Percentiles rank a stretch among this genome's conserved stretches.
Evolutionary conservation across 257 asterid genomes (phyloP).

Genomic region (Rehmannia glutinosa): DNA sequence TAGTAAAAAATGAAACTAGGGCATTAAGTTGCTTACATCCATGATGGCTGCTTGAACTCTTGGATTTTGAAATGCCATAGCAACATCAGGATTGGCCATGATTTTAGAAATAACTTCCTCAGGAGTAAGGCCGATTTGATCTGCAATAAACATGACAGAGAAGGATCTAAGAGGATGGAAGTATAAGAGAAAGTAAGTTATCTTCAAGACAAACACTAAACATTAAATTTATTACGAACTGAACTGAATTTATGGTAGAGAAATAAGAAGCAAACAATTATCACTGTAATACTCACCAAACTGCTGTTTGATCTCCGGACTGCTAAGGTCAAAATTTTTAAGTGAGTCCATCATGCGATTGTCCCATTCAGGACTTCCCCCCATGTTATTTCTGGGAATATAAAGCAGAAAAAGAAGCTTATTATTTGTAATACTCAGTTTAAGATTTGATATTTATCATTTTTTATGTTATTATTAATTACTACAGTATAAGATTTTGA

Average conservation of each 20-base stretch:
- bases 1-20: not conserved
- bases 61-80: slow-evolving; percentile 97
- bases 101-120: slow-evolving; percentile 91
- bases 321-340: slow-evolving; percentile 81
- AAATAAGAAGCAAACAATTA: slow-evolving; percentile 9
- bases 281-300: slow-evolving; percentile 55
- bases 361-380: slow-evolving; percentile 95
- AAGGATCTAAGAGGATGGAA: slow-evolving; percentile 4
- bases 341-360: slow-evolving; percentile 72
- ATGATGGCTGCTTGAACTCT: slow-evolving; percentile 96
- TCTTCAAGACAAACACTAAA: not conserved
- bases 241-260: slow-evolving; percentile 2
- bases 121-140: slow-evolving; percentile 90
- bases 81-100: slow-evolving; percentile 94
- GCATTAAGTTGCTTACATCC: slow-evolving; percentile 57
- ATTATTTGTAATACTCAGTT: too few relatives aligned
- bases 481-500: not conserved
- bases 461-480: too few relatives aligned
- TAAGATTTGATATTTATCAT: too few relatives aligned
- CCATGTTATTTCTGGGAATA: slow-evolving; percentile 70
- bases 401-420: not conserved
- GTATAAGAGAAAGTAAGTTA: not conserved
- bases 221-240: not conserved
- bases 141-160: slow-evolving; percentile 34
- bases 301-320: slow-evolving; percentile 95